phyloP scores from a whole-genome alignment of 768 basidiomycete genomes.

The Boletus tomentosulus region DNA sequence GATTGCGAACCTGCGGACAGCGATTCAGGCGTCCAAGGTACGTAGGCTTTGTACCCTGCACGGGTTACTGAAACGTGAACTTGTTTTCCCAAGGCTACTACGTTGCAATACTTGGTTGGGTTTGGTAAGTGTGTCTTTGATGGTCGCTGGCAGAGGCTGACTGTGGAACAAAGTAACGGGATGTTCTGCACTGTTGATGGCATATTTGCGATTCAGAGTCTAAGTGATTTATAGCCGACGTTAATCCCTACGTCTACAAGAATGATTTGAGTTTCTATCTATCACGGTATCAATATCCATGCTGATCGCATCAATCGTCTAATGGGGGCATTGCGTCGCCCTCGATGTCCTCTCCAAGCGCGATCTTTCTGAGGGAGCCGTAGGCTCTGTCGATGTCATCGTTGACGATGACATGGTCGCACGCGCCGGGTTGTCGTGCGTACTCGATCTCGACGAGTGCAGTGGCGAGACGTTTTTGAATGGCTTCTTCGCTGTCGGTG shows the following conservation, averaged over 20 bases:
- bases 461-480: conserved; percentile 70
- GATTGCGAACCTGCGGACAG: conserved; percentile 79
- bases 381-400: conserved; percentile 86
- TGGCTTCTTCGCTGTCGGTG: conserved; percentile 73
- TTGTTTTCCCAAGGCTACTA: conserved; percentile 55
- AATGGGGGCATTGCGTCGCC: conserved; percentile 67
- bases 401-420: conserved; percentile 86
- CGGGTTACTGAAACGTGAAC: conserved; percentile 2
- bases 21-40: conserved; percentile 84
- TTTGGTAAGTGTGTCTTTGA: conserved; percentile 54
- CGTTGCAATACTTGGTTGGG: conserved; percentile 82
- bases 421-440: conserved; percentile 68
- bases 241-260: background rate
- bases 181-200: conserved; percentile 82
- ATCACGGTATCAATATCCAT: conserved; percentile 1
- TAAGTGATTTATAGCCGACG: no score
- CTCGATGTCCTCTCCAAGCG: conserved; percentile 58
- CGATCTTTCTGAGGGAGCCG: conserved; percentile 66
- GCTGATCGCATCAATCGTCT: conserved; percentile 40
- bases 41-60: conserved; percentile 1
- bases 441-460: conserved; percentile 80
- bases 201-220: conserved; percentile 68
- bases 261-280: background rate
- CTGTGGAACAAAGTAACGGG: conserved; percentile 59
- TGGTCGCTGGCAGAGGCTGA: conserved; percentile 5